Evolutionary conservation across 345 rosid genomes (phyloP).

Genomic region (Eucalyptus cladocalyx): DNA sequence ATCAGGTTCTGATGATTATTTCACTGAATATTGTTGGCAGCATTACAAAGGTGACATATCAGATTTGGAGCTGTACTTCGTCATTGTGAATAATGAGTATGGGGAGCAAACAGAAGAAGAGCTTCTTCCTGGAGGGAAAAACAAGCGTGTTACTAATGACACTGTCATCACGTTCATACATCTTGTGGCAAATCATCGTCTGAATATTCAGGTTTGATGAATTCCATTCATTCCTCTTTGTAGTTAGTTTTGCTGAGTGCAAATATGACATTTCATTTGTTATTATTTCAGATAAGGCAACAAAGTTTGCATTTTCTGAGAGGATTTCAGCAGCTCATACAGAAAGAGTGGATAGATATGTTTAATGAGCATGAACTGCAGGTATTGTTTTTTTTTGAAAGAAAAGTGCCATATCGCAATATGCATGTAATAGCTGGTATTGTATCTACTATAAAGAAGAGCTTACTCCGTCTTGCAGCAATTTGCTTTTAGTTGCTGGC

Average conservation of each 20-base stretch:
- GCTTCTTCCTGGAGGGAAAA: conserved; percentile 81
- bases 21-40: conserved; percentile 21
- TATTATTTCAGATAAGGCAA: conserved; percentile 64
- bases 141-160: conserved; percentile 74
- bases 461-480: not conserved
- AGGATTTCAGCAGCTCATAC: conserved; percentile 95
- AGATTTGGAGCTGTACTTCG: conserved; percentile 83
- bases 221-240: not conserved
- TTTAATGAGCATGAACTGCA: conserved; percentile 97
- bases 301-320: conserved; percentile 89
- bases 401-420: not conserved
- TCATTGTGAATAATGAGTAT: conserved; percentile 89
- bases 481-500: not conserved
- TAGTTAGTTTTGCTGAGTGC: not conserved
- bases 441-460: not conserved
- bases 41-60: conserved; percentile 78
- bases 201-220: conserved; percentile 69
- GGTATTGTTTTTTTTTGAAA: conserved; percentile 19
- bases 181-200: conserved; percentile 94
- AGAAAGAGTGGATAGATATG: conserved; percentile 95
- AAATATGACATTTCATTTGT: not conserved
- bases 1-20: not conserved
- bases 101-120: conserved; percentile 97
- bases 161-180: conserved; percentile 86
- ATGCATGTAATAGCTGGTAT: not conserved